Evolutionary conservation across 164 flowering plant genomes (phyloP).

Genomic region (Paratinospora sagittata): DNA sequence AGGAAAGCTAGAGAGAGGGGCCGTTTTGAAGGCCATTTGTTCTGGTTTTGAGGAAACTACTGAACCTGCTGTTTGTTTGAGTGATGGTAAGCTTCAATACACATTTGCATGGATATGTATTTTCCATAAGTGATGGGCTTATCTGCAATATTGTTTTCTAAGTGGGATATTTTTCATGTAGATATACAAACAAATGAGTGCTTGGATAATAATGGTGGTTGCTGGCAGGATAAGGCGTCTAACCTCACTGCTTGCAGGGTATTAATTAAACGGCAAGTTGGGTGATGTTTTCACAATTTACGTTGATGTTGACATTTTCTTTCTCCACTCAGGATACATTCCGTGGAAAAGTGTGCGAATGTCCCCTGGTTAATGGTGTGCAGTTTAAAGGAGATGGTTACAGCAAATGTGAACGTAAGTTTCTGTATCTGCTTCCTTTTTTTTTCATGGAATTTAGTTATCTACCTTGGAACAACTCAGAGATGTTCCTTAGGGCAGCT

Average conservation of each 20-base stretch:
- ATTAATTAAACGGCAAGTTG: conserved; percentile 5
- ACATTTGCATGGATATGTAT: neutral
- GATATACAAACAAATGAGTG: conserved; percentile 91
- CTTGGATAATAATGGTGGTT: conserved; percentile 81
- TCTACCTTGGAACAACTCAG: neutral
- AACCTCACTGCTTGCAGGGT: conserved; percentile 87
- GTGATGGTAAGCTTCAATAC: conserved; percentile 50
- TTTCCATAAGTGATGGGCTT: conserved; percentile 3
- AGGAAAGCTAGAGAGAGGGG: conserved; percentile 96
- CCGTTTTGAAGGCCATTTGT: conserved; percentile 94
- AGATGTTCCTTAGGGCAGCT: neutral
- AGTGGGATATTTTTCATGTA: conserved; percentile 23
- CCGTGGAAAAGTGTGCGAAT: conserved; percentile 93
- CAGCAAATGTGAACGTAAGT: conserved; percentile 71
- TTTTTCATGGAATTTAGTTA: neutral
- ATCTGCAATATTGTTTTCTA: conserved; percentile 3
- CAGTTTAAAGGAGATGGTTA: conserved; percentile 98
- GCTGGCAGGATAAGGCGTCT: conserved; percentile 70
- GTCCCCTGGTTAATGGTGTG: conserved; percentile 87
- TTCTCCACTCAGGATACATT: conserved; percentile 68
- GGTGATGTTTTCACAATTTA: conserved; percentile 3
- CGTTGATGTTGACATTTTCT: conserved; percentile 8
- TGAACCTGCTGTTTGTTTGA: conserved; percentile 88
- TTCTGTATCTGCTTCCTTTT: neutral
- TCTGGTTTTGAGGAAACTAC: conserved; percentile 99